Base-by-base conservation (phyloP, 768 basidiomycete species). In the Pleurotus pulmonarius region DNA sequence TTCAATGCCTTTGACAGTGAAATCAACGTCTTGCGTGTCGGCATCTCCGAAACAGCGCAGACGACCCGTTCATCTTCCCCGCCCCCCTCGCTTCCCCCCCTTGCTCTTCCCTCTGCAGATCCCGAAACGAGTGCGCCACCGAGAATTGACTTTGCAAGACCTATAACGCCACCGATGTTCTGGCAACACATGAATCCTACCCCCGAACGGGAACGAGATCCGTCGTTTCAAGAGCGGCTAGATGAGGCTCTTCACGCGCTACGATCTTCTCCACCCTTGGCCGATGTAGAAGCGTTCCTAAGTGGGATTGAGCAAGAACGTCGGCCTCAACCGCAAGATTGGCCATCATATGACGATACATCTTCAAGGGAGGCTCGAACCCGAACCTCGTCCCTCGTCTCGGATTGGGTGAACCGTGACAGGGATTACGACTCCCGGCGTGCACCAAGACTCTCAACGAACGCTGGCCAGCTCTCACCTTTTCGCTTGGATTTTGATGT, bases 1-100 rank as follows among this genome's bases (percentile, higher is more conserved):
- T 82, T 83, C 60, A 78, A 75, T 66, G 73, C 75, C 25, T 83
- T 83, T 58, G 80, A 85, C 62, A 73, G 71, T 52, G 74, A 83
- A 49, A 83, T 82, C 45, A 74, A 78, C 58, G 73, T 73, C 16
- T 65, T 83, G 58, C 75, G 80, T 24, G 72, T 53, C 13, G 51
- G 51, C 69, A 55, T 76, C 75, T 37, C 70, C 47, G 65, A 70
- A 12, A 65, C 67, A 7, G 48, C 60, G 0, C 58, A 67, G 22
- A 15, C 49, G 9, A 46, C 55, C 0, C 65, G 67, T 7, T 60
- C 65, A 2, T 59, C 64, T 13, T 65, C 72, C 1, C 67, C 71
- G 22, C 72, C 71, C 18, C 71, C 69, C 29, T 70, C 69, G 0
- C 61, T 75, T 41, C 73, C 74, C 1, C 74, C 74, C 11, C 69